phyloP scores from a whole-genome alignment of 1,284 basidiomycete genomes.

The Wallemia ichthyophaga region DNA sequence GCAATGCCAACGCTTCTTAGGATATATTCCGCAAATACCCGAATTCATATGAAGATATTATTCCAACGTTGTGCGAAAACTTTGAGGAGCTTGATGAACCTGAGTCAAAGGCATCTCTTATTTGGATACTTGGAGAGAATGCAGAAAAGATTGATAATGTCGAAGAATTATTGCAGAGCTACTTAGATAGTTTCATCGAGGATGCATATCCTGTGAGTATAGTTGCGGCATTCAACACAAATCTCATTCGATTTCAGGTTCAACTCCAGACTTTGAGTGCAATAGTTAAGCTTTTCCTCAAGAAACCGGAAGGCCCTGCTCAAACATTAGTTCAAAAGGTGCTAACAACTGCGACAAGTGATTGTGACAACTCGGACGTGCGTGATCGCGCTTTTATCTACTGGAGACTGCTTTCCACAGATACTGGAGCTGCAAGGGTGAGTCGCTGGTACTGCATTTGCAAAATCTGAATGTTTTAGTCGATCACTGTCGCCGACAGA shows the following conservation, averaged over 20 bases:
- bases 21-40: constrained; percentile 97
- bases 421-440: constrained; percentile 76
- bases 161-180: constrained; percentile 63
- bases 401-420: constrained; percentile 73
- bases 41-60: constrained; percentile 86
- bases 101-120: constrained; percentile 85
- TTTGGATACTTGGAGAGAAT: constrained; percentile 98
- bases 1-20: constrained; percentile 16
- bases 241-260: constrained; percentile 24
- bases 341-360: constrained; percentile 75
- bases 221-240: not conserved
- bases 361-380: constrained; percentile 91
- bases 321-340: constrained; percentile 71
- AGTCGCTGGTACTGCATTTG: constrained; percentile 7
- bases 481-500: constrained; percentile 63
- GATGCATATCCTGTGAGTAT: constrained; percentile 33
- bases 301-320: constrained; percentile 54
- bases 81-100: constrained; percentile 91
- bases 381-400: constrained; percentile 87
- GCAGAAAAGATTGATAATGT: constrained; percentile 90
- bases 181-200: constrained; percentile 73
- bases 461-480: constrained; percentile 18
- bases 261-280: constrained; percentile 87
- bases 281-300: constrained; percentile 85
- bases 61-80: constrained; percentile 76